A percentile compares a stretch with the other conserved stretches of the same genome.
Conservation (phyloP, 805 yeast genomes). For the Ascoidea tarda region DNA sequence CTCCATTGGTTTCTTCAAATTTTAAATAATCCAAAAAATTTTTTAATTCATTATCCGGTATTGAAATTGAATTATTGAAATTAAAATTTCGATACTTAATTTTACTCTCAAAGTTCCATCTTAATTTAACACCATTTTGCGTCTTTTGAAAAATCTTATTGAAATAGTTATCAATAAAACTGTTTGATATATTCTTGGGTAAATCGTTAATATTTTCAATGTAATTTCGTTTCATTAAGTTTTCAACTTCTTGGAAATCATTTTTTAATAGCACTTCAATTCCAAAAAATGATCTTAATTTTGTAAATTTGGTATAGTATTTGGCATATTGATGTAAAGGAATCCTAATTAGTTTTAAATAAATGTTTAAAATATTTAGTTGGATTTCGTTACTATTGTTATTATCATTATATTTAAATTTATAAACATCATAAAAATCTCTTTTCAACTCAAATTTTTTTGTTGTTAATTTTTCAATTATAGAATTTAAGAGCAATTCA, state of each 20-base stretch:
- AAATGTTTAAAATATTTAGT: constrained; percentile 23
- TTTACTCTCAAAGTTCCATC: constrained; percentile 64
- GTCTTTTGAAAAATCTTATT: constrained; percentile 28
- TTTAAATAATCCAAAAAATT: constrained; percentile 56
- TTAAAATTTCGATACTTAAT: constrained; percentile 47
- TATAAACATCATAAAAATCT: no score
- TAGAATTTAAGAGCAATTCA: constrained; percentile 24
- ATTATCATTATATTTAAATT: not conserved
- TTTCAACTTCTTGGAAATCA: constrained; percentile 13
- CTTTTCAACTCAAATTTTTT: no score
- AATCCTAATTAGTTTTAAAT: constrained; percentile 31
- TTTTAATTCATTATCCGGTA: constrained; percentile 26
- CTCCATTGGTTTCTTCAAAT: constrained; percentile 18
- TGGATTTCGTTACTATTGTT: constrained; percentile 17
- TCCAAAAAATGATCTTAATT: constrained; percentile 13
- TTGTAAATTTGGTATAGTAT: constrained; percentile 41
- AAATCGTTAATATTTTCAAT: constrained; percentile 13
- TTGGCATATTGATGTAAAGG: constrained; percentile 84
- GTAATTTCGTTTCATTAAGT: constrained; percentile 14
- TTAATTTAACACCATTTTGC: constrained; percentile 35
- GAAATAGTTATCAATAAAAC: constrained; percentile 29
- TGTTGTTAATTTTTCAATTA: no score
- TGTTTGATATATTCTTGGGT: constrained; percentile 24
- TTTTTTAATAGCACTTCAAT: constrained; percentile 7
- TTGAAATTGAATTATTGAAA: constrained; percentile 18